Evolutionary conservation across 108 stramenopile genomes (phyloP).

Genomic region (Cyclotella distinguenda): DNA sequence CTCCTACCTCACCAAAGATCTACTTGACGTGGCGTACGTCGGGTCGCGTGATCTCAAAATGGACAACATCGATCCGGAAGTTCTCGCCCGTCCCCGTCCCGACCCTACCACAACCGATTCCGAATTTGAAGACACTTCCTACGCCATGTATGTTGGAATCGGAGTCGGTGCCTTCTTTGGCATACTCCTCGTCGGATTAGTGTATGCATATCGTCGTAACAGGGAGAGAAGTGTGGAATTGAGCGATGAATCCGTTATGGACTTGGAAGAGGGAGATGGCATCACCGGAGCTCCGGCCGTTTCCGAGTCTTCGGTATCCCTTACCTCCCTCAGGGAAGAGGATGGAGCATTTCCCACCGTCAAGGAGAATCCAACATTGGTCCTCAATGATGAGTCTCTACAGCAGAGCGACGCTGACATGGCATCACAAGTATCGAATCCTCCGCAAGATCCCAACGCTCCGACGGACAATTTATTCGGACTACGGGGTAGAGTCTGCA

Average conservation of each 20-base stretch:
- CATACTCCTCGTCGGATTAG: slow-evolving; percentile 1
- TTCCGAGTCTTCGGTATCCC: background rate
- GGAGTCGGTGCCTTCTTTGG: slow-evolving; percentile 1
- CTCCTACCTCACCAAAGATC: slow-evolving; percentile 8
- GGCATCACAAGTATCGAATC: background rate
- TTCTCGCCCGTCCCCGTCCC: slow-evolving; percentile 5
- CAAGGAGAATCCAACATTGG: background rate
- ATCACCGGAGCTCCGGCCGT: background rate
- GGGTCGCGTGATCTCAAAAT: background rate
- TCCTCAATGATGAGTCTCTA: background rate
- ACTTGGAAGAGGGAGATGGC: background rate
- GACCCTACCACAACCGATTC: background rate
- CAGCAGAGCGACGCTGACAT: background rate
- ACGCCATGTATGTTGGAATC: slow-evolving; percentile 7
- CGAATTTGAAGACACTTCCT: background rate
- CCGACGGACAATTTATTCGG: background rate
- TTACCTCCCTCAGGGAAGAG: background rate
- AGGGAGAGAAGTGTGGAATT: background rate
- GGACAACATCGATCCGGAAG: background rate
- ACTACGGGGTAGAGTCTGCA: background rate
- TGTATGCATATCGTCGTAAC: background rate
- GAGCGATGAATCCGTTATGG: background rate
- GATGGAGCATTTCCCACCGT: slow-evolving; percentile 7
- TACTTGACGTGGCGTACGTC: slow-evolving; percentile 13
- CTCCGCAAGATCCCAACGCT: background rate